Base-by-base conservation (phyloP, 2,329 filamentous ascomycete genomes). In the Fusarium setosum region DNA sequence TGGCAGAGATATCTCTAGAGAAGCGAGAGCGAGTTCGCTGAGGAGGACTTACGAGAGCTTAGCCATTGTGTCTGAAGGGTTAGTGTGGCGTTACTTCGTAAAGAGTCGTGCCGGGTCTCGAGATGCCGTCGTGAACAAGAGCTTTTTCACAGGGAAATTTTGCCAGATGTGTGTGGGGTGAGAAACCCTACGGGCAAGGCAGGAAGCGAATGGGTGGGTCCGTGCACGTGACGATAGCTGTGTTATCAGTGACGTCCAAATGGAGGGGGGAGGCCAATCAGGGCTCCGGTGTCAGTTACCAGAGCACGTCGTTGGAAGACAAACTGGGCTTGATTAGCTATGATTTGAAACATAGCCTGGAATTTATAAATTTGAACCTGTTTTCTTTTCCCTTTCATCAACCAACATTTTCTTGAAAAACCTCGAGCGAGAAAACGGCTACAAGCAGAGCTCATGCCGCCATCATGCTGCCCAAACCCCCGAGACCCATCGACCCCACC, bases 31-130 rank as follows among this genome's bases (percentile, higher is more conserved):
- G 12, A 61, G 34, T 32, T 54, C 35, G 37, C 12, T 49, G 32
- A 65, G 48, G 29, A 26, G n/a, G 41, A 67, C 86, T 83, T 84
- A 88, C 86, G 85, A 87, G 73, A 84, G 76, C 82, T 88, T 88
- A 80, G 86, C 86, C 86, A 88, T 88, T 86, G 80, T 83, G 79
- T 82, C 79, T 80, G 81, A 68, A 79, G 79, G 80, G 74, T 77
- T 67, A 67, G 74, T 76, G 73, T 75, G 78, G 74, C 77, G 78
- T 79, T 78, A 75, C 71, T 76, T 78, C 76, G 75, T 77, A 66
- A 72, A 67, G 70, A 75, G 74, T 73, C 65, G 71, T 77, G 73
- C 76, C 76, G 73, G 72, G 71, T 77, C 73, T 75, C 74, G 71
- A 72, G 70, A 71, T 75, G 73, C 74, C 73, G 74, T 78, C 74